Conservation (phyloP, 768 basidiomycete species). For the Exidia glandulosa region DNA sequence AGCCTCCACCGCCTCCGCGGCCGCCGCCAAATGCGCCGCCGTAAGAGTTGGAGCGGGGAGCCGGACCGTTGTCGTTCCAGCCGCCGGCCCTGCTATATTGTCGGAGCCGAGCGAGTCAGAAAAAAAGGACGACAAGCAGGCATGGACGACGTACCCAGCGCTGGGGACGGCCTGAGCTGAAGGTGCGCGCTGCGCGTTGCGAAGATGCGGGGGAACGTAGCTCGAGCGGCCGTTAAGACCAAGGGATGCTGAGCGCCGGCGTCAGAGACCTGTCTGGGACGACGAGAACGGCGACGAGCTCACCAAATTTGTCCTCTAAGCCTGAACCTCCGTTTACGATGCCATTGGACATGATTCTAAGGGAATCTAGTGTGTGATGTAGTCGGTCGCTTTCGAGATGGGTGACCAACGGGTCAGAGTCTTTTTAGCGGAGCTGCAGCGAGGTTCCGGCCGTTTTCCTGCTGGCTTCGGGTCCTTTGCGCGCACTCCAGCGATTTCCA, state of each 20-base stretch:
- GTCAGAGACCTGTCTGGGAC: background rate
- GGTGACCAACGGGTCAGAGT: background rate
- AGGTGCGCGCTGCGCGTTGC: conserved; percentile 77
- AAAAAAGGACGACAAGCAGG: conserved; percentile 7
- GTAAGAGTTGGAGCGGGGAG: conserved; percentile 23
- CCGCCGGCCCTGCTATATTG: conserved; percentile 53
- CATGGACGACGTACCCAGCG: conserved; percentile 41
- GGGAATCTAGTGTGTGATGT: background rate
- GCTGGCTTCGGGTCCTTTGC: too few relatives aligned
- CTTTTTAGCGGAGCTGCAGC: background rate
- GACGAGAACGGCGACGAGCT: conserved; percentile 15
- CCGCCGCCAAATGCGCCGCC: conserved; percentile 15
- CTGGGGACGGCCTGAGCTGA: conserved; percentile 30
- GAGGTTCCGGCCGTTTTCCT: too few relatives aligned
- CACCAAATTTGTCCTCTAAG: conserved; percentile 69
- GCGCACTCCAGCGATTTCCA: too few relatives aligned
- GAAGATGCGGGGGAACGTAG: conserved; percentile 84
- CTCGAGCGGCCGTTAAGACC: conserved; percentile 65
- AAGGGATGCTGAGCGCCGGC: conserved; percentile 49
- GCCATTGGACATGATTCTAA: conserved; percentile 72
- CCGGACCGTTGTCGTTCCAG: conserved; percentile 57
- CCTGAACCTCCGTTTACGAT: conserved; percentile 66
- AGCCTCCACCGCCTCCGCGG: conserved; percentile 24
- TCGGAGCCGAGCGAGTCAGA: conserved; percentile 2
- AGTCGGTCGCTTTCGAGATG: too few relatives aligned